Evolutionary conservation across 495 filamentous ascomycete genomes (phyloP).

Genomic region (Penicillium coprophilum): DNA sequence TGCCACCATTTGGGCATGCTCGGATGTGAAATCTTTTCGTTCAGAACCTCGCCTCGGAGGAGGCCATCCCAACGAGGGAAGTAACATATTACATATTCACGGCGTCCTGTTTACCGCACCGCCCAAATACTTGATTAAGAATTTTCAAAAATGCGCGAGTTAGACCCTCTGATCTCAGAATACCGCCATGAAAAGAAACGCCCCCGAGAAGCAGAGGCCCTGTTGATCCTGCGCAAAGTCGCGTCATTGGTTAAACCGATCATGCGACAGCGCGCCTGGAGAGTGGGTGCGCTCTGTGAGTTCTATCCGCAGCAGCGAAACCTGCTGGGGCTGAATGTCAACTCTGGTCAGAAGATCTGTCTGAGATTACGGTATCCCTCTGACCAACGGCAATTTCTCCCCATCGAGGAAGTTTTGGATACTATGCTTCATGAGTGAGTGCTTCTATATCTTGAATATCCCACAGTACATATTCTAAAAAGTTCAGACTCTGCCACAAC

Average conservation of each 20-base stretch:
- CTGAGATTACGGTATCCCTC: constrained; percentile 76
- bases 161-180: constrained; percentile 68
- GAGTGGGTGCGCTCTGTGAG: constrained; percentile 75
- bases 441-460: neutral
- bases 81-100: neutral
- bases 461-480: constrained; percentile 10
- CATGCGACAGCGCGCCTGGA: constrained; percentile 84
- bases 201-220: constrained; percentile 73
- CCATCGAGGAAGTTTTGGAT: constrained; percentile 75
- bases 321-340: constrained; percentile 80
- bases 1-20: neutral
- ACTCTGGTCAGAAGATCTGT: constrained; percentile 74
- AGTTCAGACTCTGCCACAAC: constrained; percentile 71
- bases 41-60: neutral
- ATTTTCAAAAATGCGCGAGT: constrained; percentile 54
- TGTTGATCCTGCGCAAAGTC: constrained; percentile 76
- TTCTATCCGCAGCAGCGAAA: constrained; percentile 77
- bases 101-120: neutral
- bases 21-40: constrained; percentile 7
- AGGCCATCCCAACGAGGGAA: constrained; percentile 11
- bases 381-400: constrained; percentile 76
- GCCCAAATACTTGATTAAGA: neutral
- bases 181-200: constrained; percentile 78
- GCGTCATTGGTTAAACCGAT: constrained; percentile 93
- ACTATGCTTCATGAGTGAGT: constrained; percentile 91